Percentiles rank a stretch among this genome's conserved stretches.
phyloP scores from a whole-genome alignment of 345 rosid species.

The Eucalyptus leucophloia region DNA sequence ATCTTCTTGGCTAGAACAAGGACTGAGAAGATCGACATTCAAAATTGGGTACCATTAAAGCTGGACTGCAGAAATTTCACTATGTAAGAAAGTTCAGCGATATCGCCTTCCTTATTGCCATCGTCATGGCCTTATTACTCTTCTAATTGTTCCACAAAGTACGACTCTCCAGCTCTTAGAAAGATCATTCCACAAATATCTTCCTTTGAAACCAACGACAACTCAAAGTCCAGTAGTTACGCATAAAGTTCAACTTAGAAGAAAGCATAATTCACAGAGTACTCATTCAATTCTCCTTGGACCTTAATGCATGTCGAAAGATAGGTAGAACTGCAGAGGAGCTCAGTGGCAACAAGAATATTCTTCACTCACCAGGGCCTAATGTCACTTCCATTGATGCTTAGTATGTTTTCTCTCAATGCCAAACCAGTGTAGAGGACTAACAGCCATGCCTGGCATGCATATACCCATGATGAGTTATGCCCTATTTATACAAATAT shows the following conservation, averaged over 20 bases:
- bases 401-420: slow-evolving; percentile 85
- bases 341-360: background rate
- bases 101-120: background rate
- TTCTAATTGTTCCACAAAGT: background rate
- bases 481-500: background rate
- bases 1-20: background rate
- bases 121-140: background rate
- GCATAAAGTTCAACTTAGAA: background rate
- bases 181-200: background rate
- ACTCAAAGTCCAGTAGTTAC: background rate
- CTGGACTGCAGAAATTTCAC: background rate
- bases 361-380: slow-evolving; percentile 64
- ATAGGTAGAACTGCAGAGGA: background rate
- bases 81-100: background rate
- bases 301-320: background rate
- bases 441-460: slow-evolving; percentile 69
- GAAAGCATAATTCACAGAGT: background rate
- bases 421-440: slow-evolving; percentile 95
- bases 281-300: background rate
- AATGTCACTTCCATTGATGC: slow-evolving; percentile 97
- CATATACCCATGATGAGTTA: background rate
- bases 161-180: background rate
- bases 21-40: background rate
- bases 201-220: background rate
- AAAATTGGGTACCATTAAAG: background rate